Conservation (phyloP, 345 rosid species). For the Nephelium lappaceum region DNA sequence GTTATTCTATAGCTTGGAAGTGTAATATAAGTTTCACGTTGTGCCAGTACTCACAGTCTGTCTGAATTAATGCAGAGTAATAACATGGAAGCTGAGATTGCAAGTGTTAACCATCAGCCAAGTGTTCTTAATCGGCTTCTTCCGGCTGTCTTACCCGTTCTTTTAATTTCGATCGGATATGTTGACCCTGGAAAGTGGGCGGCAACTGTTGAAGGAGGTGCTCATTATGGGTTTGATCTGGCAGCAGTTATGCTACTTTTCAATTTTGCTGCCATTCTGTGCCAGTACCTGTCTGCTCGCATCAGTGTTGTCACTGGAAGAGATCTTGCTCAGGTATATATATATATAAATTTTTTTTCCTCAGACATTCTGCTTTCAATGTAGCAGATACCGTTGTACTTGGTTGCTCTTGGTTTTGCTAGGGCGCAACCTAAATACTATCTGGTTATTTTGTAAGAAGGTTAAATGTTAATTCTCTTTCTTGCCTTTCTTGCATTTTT, state of each 20-base stretch:
- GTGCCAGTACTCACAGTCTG: conserved; percentile 13
- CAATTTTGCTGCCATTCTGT: conserved; percentile 81
- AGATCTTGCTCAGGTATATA: conserved; percentile 83
- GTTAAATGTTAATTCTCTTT: background rate
- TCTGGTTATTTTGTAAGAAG: background rate
- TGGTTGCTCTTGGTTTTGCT: background rate
- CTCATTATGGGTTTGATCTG: conserved; percentile 81
- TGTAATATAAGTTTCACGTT: conserved; percentile 17
- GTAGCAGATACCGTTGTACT: background rate
- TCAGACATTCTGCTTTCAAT: background rate
- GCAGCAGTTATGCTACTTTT: conserved; percentile 64
- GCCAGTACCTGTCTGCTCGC: conserved; percentile 82
- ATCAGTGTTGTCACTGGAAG: conserved; percentile 78
- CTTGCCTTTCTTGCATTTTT: background rate
- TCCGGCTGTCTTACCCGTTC: conserved; percentile 69
- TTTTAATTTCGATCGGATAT: conserved; percentile 80
- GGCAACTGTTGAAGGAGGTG: conserved; percentile 87
- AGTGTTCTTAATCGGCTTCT: conserved; percentile 53
- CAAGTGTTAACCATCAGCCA: conserved; percentile 38
- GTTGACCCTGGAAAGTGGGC: conserved; percentile 98
- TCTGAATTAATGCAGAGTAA: conserved; percentile 18
- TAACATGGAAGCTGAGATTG: conserved; percentile 72
- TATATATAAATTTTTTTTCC: background rate
- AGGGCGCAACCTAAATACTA: background rate
- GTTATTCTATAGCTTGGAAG: conserved; percentile 31